A percentile compares a stretch with the other conserved stretches of the same genome.
Conservation (phyloP, 805 yeast species). For the Candida lessepsii region DNA sequence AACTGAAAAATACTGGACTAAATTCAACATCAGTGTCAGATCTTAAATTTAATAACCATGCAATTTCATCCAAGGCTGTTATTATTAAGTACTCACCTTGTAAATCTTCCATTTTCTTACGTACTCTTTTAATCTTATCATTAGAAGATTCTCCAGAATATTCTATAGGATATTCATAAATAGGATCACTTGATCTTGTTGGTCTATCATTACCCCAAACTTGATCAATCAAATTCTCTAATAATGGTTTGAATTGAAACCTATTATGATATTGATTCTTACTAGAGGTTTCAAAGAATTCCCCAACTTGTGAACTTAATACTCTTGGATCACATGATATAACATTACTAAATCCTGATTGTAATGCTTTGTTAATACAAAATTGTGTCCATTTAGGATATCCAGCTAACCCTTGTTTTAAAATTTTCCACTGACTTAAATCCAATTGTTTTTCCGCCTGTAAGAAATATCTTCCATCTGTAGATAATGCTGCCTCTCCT, state of each 20-base stretch:
- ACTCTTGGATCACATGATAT: constrained; percentile 85
- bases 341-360: constrained; percentile 47
- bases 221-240: constrained; percentile 34
- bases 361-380: constrained; percentile 53
- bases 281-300: constrained; percentile 32
- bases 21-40: constrained; percentile 73
- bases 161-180: constrained; percentile 28
- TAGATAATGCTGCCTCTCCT: constrained; percentile 77
- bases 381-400: constrained; percentile 79
- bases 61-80: constrained; percentile 76
- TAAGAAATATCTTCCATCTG: constrained; percentile 92
- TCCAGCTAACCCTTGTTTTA: constrained; percentile 77
- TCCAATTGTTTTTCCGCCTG: constrained; percentile 88
- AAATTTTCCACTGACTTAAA: constrained; percentile 63
- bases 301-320: constrained; percentile 51
- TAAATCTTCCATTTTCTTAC: constrained; percentile 29
- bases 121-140: constrained; percentile 28
- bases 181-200: constrained; percentile 29
- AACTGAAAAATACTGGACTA: constrained; percentile 84
- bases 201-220: constrained; percentile 41
- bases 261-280: constrained; percentile 18
- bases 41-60: constrained; percentile 75
- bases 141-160: constrained; percentile 35
- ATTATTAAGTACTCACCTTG: constrained; percentile 39
- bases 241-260: constrained; percentile 30